phyloP scores from a whole-genome alignment of 768 basidiomycete genomes.

The Phaffia australis region DNA sequence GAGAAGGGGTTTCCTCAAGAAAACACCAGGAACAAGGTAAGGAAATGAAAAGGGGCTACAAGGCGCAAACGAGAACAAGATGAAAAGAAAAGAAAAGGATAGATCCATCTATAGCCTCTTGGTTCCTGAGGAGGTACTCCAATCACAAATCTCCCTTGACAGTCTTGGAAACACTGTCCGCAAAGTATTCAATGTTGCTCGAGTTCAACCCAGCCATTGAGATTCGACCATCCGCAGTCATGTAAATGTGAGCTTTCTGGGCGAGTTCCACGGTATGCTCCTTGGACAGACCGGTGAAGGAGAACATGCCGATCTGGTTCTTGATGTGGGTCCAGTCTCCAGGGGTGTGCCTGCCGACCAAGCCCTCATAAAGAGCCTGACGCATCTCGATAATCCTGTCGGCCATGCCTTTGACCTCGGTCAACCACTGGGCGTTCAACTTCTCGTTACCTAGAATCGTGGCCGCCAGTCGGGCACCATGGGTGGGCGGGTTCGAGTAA shows the following conservation, averaged over 20 bases:
- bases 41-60: too few relatives aligned
- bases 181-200: constrained; percentile 79
- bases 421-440: constrained; percentile 79
- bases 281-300: constrained; percentile 70
- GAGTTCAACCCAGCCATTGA: constrained; percentile 86
- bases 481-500: constrained; percentile 94
- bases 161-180: constrained; percentile 69
- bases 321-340: constrained; percentile 93
- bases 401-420: constrained; percentile 89
- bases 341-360: constrained; percentile 56
- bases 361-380: constrained; percentile 64
- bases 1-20: too few relatives aligned
- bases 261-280: constrained; percentile 71
- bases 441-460: constrained; percentile 64
- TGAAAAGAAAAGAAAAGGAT: too few relatives aligned
- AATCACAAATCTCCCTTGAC: constrained; percentile 61
- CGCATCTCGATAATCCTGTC: constrained; percentile 89
- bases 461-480: constrained; percentile 76
- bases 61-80: too few relatives aligned
- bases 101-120: too few relatives aligned
- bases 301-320: constrained; percentile 42
- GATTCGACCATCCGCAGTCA: constrained; percentile 44
- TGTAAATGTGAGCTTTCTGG: constrained; percentile 76
- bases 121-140: too few relatives aligned
- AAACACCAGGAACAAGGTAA: too few relatives aligned